Evolutionary conservation across 768 basidiomycete species (phyloP).

Genomic region (Goffeauzyma gilvescens): DNA sequence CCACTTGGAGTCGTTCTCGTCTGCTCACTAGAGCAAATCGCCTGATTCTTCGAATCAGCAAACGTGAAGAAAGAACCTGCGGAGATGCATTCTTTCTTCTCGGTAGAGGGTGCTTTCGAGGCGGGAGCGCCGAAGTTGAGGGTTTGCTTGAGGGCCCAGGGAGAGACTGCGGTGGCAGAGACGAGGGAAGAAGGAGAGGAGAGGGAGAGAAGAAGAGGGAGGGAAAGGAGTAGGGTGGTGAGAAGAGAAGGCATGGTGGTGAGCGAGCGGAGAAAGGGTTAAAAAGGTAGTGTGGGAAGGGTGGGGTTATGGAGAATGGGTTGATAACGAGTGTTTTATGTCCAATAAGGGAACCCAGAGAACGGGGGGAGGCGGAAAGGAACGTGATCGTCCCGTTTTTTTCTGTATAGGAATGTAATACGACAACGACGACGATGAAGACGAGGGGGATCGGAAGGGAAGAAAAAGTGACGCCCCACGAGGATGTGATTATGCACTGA

Average conservation of each 20-base stretch:
- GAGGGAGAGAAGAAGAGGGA: background rate
- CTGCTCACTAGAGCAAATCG: slow-evolving; percentile 13
- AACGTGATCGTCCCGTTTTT: no score
- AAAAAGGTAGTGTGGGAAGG: background rate
- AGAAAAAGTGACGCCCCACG: no score
- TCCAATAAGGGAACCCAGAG: background rate
- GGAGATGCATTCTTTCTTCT: slow-evolving; percentile 13
- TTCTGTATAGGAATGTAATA: no score
- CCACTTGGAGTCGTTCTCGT: slow-evolving; percentile 10
- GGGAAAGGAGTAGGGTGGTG: background rate
- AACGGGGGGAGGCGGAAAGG: background rate
- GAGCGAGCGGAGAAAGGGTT: background rate
- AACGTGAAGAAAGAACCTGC: slow-evolving; percentile 14
- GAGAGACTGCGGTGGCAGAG: background rate
- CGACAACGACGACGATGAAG: no score
- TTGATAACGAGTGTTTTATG: background rate
- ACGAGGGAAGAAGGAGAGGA: slow-evolving; percentile 1
- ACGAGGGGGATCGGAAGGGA: no score
- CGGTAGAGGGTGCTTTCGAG: slow-evolving; percentile 5
- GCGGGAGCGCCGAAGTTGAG: slow-evolving; percentile 9
- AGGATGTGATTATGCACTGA: background rate
- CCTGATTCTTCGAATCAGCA: background rate
- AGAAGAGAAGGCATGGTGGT: background rate
- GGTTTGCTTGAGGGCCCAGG: slow-evolving; percentile 2
- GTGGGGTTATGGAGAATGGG: background rate